phyloP scores from a whole-genome alignment of 73 alveolate species.

The Stentor roeselii region DNA sequence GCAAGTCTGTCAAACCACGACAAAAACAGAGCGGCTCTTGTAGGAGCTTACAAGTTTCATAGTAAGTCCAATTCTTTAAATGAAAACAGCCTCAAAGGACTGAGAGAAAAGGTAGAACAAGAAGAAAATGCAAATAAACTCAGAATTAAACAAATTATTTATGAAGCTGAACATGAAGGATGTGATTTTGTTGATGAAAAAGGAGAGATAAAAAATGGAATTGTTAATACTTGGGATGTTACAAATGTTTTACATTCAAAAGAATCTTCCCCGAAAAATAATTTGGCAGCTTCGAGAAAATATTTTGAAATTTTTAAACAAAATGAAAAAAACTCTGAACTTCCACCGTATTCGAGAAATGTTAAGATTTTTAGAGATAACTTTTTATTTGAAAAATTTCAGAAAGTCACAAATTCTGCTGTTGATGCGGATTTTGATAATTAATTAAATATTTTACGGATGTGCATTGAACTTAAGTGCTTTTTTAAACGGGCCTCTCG shows the following conservation, averaged over 20 bases:
- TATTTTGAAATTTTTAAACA: too few species aligned
- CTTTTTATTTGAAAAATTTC: background rate
- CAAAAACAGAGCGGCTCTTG: background rate
- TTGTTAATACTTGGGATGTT: background rate
- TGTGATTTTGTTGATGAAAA: background rate
- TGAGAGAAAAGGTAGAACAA: background rate
- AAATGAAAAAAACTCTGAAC: background rate
- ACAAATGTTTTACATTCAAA: background rate
- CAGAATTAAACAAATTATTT: background rate
- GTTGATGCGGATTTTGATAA: too few species aligned
- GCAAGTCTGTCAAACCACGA: background rate
- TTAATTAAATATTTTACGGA: too few species aligned
- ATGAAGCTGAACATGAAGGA: background rate
- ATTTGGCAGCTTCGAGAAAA: too few species aligned
- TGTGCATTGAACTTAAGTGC: too few species aligned
- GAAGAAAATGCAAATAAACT: background rate
- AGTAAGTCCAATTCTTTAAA: background rate
- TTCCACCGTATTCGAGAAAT: background rate
- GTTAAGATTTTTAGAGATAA: background rate
- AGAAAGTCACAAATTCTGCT: background rate
- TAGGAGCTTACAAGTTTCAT: background rate
- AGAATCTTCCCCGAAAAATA: background rate
- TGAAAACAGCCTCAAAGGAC: too few species aligned
- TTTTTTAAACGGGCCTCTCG: too few species aligned
- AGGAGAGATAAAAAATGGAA: background rate